phyloP scores from a whole-genome alignment of 2,329 filamentous ascomycete genomes.

The Parafenestella ontariensis region DNA sequence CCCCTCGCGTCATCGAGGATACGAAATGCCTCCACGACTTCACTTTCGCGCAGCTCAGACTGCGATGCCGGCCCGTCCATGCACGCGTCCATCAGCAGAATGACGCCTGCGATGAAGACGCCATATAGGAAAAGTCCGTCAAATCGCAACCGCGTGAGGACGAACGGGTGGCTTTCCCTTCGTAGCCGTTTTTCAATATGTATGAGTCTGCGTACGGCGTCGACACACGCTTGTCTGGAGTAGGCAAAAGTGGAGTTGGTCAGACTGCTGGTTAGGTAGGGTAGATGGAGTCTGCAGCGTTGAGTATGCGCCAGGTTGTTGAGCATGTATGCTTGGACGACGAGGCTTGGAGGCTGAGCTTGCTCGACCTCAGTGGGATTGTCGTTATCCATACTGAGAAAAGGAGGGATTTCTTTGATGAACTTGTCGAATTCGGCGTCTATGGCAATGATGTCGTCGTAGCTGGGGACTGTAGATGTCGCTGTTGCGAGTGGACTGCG shows the following conservation, averaged over 20 bases:
- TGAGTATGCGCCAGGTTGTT: conserved; percentile 46
- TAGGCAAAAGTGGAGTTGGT: neutral
- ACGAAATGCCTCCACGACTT: neutral
- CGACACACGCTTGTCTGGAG: neutral
- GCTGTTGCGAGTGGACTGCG: conserved; percentile 13
- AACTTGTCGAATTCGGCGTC: conserved; percentile 42
- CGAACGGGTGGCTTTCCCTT: neutral
- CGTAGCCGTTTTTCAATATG: neutral
- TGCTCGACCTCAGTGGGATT: conserved; percentile 15
- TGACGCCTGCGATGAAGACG: conserved; percentile 3
- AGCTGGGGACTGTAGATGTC: neutral
- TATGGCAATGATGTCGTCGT: conserved; percentile 37
- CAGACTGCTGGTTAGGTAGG: conserved; percentile 27
- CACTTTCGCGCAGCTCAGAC: too few relatives aligned
- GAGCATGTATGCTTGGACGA: conserved; percentile 45
- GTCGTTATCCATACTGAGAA: conserved; percentile 27
- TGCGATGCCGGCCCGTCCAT: neutral
- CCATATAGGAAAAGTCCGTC: neutral
- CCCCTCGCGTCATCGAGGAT: neutral
- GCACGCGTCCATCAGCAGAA: conserved; percentile 6
- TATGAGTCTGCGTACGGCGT: neutral
- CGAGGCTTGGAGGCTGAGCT: too few relatives aligned
- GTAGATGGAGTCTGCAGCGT: conserved; percentile 46
- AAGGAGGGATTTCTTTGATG: conserved; percentile 39
- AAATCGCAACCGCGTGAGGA: neutral